A percentile compares a stretch with the other conserved stretches of the same genome.
Conservation (phyloP, 371 early-diverging fungal genomes). For the Globomyces sp. region DNA sequence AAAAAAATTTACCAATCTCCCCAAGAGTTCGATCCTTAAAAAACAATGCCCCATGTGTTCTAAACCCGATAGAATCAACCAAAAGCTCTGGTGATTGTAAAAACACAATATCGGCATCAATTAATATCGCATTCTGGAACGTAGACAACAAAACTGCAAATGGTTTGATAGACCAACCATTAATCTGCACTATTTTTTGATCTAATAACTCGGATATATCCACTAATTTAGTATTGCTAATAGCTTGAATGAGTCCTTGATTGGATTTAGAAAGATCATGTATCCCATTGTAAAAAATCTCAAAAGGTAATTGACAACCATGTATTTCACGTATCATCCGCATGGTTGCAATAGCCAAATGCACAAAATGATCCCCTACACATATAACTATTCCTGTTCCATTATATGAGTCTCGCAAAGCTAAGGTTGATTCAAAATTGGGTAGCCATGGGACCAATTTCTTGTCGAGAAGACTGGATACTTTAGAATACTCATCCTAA, state of each 20-base stretch:
- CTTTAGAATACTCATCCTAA: too few species aligned
- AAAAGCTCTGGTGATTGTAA: conserved; percentile 59
- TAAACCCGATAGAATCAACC: conserved; percentile 58
- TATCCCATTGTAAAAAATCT: conserved; percentile 57
- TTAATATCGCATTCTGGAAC: conserved; percentile 45
- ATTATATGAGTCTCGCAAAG: neutral
- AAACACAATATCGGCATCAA: conserved; percentile 75
- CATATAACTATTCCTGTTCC: neutral
- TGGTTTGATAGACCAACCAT: conserved; percentile 48
- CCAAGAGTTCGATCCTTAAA: conserved; percentile 55
- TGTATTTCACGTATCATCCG: neutral
- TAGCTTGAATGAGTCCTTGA: neutral
- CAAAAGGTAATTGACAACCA: conserved; percentile 49
- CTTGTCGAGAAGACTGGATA: neutral
- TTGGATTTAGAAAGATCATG: conserved; percentile 41
- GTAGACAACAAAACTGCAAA: conserved; percentile 20
- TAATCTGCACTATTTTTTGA: conserved; percentile 33
- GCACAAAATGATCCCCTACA: neutral
- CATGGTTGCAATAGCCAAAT: neutral
- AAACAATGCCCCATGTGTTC: conserved; percentile 58
- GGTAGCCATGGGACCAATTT: neutral
- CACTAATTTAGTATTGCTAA: conserved; percentile 39
- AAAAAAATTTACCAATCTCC: too few species aligned
- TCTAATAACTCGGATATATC: conserved; percentile 49
- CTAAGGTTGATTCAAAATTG: neutral